These are phyloP conservation scores for Globisporangium spinosum DNA, from an alignment of 352 stramenopile species.

Conservation along the genomic window DNA sequence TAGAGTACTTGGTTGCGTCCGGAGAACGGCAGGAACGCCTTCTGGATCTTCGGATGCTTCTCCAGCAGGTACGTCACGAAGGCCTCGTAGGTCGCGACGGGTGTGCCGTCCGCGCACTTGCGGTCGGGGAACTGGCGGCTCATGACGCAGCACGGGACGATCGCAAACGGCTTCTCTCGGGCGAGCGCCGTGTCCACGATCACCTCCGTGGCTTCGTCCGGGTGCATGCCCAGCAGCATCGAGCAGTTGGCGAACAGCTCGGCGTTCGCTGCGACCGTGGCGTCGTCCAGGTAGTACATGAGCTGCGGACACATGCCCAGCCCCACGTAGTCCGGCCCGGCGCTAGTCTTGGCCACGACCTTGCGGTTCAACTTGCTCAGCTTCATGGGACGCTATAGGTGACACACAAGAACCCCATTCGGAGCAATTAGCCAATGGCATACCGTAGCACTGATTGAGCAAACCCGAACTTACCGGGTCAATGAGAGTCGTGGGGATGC, in stretches of 20 bases:
- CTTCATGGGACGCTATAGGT: conserved; percentile 66
- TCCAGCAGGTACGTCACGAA: conserved; percentile 81
- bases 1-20: conserved; percentile 86
- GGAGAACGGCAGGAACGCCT: conserved; percentile 68
- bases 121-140: conserved; percentile 88
- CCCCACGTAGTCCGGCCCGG: conserved; percentile 8
- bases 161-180: conserved; percentile 90
- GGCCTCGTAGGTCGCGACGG: conserved; percentile 76
- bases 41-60: conserved; percentile 68
- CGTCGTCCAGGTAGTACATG: conserved; percentile 51
- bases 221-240: conserved; percentile 92
- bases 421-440: too few species aligned
- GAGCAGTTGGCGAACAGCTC: conserved; percentile 78
- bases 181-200: conserved; percentile 91
- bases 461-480: conserved; percentile 52
- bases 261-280: conserved; percentile 40
- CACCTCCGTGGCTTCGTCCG: conserved; percentile 94
- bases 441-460: not conserved
- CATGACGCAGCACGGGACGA: conserved; percentile 97
- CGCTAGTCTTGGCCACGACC: conserved; percentile 42
- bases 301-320: conserved; percentile 54
- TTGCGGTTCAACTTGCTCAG: conserved; percentile 69
- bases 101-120: conserved; percentile 44
- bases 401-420: too few species aligned
- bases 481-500: conserved; percentile 78